Evolutionary conservation across 1,284 basidiomycete species (phyloP), one percentile per base, ranked within the genome.

Genomic region (Vanrija sp.): DNA sequence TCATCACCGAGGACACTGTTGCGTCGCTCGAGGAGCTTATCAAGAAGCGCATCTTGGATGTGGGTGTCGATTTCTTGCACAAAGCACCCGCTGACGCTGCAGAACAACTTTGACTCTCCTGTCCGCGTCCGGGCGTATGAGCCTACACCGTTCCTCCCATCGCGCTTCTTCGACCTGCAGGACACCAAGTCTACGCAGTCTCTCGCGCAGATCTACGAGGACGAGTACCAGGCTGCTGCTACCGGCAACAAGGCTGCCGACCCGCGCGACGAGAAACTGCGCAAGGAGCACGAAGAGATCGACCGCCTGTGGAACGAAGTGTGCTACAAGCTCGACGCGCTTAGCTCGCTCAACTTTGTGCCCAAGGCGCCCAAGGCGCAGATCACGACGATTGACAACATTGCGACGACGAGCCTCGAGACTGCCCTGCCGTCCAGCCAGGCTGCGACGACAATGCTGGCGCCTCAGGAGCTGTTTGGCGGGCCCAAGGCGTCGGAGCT

Each of bases 131-230:
- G 88, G 8, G 82, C 86, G 0, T 75, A 86, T 52, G 89, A 91
- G 52, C 87, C 89, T 57, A 89, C 87, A 62, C 85, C 91, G 0
- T 98, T 95, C 81, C 80, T 98, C 1, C 91, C 95, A 0, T 95
- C 91, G 0, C 84, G 88, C 21, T 80, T 91, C 62, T 86, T 97
- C 59, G 93, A 98, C 70, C 80, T 98, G 18, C 85, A 92, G 68
- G 94, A 97, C 67, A 85, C 84, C 14, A 89, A 93, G 72, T 91
- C 88, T 6, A 81, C 84, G 15, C 88, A 93, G 74, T 93, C 89
- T 0, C 83, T 99, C 38, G 93, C 93, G 7, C 90, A 98, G 77
- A 90, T 98, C 57, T 98, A 98, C 77, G 96, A 97, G 73, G 87
- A 90, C 61, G 93, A 96, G 62, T 98, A 89, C 75, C 81, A 86